phyloP scores from a whole-genome alignment of 208 protist species.

The Wallacemonas collosoma region DNA sequence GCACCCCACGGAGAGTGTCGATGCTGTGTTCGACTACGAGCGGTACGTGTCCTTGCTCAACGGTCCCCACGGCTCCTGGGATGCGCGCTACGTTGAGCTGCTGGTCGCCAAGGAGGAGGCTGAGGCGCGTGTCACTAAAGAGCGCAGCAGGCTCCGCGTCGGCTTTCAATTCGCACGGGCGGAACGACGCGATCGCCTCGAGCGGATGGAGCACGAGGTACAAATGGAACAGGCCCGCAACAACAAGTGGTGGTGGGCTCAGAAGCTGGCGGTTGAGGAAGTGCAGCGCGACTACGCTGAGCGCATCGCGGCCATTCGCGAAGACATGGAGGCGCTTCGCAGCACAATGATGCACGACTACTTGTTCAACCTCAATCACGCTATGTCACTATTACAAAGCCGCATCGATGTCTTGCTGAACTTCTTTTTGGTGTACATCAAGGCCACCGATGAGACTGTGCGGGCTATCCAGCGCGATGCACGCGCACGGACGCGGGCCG shows the following conservation, averaged over 20 bases:
- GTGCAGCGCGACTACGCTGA: slow-evolving; percentile 19
- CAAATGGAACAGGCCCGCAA: slow-evolving; percentile 21
- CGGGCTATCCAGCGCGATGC: slow-evolving; percentile 15
- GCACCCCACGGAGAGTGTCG: slow-evolving; percentile 37
- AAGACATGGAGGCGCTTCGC: slow-evolving; percentile 19
- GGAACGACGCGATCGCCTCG: slow-evolving; percentile 25
- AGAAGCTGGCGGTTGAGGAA: slow-evolving; percentile 38
- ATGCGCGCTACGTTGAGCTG: slow-evolving; percentile 30
- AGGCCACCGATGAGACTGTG: slow-evolving; percentile 13
- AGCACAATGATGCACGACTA: slow-evolving; percentile 20
- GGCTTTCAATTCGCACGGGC: slow-evolving; percentile 16
- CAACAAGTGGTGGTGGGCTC: slow-evolving; percentile 30
- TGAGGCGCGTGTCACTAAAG: slow-evolving; percentile 22
- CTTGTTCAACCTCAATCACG: slow-evolving; percentile 25
- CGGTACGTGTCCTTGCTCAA: slow-evolving; percentile 38
- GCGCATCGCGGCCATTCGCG: slow-evolving; percentile 17
- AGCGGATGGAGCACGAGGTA: slow-evolving; percentile 18
- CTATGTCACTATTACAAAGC: slow-evolving; percentile 29
- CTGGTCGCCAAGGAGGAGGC: slow-evolving; percentile 32
- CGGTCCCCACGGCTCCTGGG: not conserved
- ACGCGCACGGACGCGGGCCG: not conserved
- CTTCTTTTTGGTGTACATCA: slow-evolving; percentile 33
- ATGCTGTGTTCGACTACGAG: slow-evolving; percentile 89
- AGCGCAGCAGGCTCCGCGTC: slow-evolving; percentile 17
- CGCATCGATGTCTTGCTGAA: slow-evolving; percentile 46